phyloP scores from a whole-genome alignment of 1,139 yeast genomes.

The Yamadazyma taylorii region DNA sequence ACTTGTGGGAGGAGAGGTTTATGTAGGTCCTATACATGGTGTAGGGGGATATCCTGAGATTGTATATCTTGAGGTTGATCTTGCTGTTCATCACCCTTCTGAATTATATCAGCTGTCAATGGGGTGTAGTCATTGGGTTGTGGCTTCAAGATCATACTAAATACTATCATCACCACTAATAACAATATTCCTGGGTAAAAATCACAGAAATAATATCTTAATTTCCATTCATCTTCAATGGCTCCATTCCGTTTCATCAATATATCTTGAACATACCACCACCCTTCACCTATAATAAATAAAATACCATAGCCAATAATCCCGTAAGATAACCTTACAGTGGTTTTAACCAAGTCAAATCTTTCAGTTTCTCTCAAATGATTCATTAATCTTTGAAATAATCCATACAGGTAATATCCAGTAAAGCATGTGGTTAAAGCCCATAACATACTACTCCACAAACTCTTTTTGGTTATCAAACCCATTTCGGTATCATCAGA shows the following conservation, averaged over 20 bases:
- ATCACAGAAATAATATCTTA: background rate
- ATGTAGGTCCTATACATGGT: too few species aligned
- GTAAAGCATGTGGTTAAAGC: too few species aligned
- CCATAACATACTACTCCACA: too few species aligned
- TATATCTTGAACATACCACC: background rate
- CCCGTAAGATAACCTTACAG: too few species aligned
- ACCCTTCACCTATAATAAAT: background rate
- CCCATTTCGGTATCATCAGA: too few species aligned
- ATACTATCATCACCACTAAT: background rate
- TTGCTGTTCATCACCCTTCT: background rate
- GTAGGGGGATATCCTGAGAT: background rate
- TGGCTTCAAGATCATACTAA: background rate
- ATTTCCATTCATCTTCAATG: background rate
- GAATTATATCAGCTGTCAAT: too few species aligned
- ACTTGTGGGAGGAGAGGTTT: too few species aligned
- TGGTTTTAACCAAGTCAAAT: too few species aligned
- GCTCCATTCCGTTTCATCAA: background rate
- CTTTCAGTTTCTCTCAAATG: too few species aligned
- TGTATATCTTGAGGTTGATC: background rate
- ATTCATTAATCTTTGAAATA: too few species aligned
- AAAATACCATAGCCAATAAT: background rate
- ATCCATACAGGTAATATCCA: too few species aligned
- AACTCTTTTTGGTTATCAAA: too few species aligned
- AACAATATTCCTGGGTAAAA: background rate
- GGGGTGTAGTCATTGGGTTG: background rate